phyloP scores from a whole-genome alignment of 2,329 filamentous ascomycete genomes.

The Venturia oleaginea region DNA sequence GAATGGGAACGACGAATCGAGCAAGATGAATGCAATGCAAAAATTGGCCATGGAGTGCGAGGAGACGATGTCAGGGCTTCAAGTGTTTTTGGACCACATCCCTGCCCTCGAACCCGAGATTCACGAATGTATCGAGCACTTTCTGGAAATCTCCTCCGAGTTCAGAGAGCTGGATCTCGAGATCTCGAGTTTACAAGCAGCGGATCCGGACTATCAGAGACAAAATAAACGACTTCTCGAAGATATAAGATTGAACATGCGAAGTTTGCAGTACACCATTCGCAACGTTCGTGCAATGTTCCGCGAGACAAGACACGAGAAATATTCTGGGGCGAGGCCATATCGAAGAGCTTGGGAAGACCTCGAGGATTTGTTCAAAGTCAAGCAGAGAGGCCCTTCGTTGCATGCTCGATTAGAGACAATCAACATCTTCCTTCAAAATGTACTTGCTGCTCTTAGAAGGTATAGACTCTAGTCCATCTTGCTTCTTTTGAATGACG shows the following conservation, averaged over 20 bases:
- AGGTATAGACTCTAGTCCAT: conserved; percentile 29
- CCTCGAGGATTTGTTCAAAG: conserved; percentile 36
- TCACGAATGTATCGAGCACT: conserved; percentile 43
- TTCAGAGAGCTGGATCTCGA: conserved; percentile 38
- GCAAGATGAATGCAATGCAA: not conserved
- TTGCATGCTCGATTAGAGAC: conserved; percentile 40
- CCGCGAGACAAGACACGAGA: conserved; percentile 27
- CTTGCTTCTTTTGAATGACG: not conserved
- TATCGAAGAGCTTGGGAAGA: conserved; percentile 45
- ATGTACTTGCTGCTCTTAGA: conserved; percentile 32
- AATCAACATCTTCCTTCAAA: conserved; percentile 43
- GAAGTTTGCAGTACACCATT: conserved; percentile 14
- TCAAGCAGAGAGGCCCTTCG: conserved; percentile 35
- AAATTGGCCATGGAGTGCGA: conserved; percentile 33
- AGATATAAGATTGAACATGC: conserved; percentile 13
- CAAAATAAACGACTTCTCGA: conserved; percentile 2
- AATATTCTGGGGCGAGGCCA: conserved; percentile 29
- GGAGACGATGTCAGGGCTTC: conserved; percentile 43
- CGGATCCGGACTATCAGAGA: conserved; percentile 6
- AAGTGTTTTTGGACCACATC: conserved; percentile 41
- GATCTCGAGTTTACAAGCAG: not conserved
- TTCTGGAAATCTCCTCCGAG: conserved; percentile 45
- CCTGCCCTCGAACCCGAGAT: conserved; percentile 44
- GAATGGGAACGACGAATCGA: not conserved
- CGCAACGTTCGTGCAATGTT: conserved; percentile 27